Percentiles rank a stretch among this genome's conserved stretches.
Evolutionary conservation across 2,329 filamentous ascomycete species (phyloP).

Genomic region (Paecilomyces variotii): DNA sequence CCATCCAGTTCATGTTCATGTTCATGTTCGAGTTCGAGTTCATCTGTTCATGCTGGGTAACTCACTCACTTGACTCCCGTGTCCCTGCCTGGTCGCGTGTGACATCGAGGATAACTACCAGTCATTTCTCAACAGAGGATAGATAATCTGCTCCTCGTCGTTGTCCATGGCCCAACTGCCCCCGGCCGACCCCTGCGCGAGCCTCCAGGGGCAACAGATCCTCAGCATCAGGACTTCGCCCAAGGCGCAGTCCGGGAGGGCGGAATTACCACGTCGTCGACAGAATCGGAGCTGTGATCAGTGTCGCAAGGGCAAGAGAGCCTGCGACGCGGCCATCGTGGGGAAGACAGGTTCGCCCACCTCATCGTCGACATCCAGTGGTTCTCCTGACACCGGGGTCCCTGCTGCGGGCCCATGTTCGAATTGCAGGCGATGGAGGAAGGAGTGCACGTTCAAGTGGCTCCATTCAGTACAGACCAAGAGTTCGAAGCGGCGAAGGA

Average conservation of each 20-base stretch:
- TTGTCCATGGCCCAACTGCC: not conserved
- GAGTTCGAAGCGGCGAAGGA: conserved; percentile 7
- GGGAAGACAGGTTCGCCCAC: not conserved
- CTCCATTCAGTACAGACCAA: conserved; percentile 21
- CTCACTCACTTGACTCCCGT: not conserved
- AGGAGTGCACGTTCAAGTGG: conserved; percentile 40
- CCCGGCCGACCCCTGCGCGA: not conserved
- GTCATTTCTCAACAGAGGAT: not conserved
- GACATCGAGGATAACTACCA: not conserved
- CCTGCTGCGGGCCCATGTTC: conserved; percentile 21
- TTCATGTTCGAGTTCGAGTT: too few species aligned
- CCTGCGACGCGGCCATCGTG: conserved; percentile 34
- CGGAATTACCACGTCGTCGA: conserved; percentile 16
- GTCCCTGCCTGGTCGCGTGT: not conserved
- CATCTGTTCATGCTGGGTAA: not conserved
- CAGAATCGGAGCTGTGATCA: conserved; percentile 41
- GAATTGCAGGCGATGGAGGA: conserved; percentile 39
- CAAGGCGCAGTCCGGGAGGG: not conserved
- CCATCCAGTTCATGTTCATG: not conserved
- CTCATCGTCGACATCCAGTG: not conserved
- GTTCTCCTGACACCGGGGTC: not conserved
- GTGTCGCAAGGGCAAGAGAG: conserved; percentile 39
- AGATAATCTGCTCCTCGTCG: not conserved
- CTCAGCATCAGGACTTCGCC: not conserved
- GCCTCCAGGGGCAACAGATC: not conserved